Conservation (phyloP, 495 filamentous ascomycete species). For the Penicillium roqueforti region DNA sequence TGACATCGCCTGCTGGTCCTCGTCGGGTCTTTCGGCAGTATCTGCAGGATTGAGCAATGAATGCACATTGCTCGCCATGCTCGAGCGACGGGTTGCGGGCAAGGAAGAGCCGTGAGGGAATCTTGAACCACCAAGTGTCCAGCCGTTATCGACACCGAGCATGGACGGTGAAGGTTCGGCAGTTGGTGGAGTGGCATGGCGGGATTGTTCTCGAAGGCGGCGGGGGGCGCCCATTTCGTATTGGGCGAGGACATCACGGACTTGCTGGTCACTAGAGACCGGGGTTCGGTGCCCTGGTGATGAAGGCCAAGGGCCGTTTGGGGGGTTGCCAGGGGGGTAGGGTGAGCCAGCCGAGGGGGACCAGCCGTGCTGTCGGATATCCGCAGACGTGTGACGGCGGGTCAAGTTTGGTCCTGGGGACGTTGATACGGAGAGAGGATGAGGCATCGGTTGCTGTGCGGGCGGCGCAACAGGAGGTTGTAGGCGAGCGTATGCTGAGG, state of each 20-base stretch:
- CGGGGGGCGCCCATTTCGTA: constrained; percentile 71
- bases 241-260: constrained; percentile 74
- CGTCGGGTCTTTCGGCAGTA: constrained; percentile 66
- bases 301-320: constrained; percentile 71
- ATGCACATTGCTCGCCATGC: constrained; percentile 75
- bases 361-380: constrained; percentile 91
- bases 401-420: constrained; percentile 68
- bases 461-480: constrained; percentile 63
- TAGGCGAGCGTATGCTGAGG: constrained; percentile 60
- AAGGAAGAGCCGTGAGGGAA: constrained; percentile 45
- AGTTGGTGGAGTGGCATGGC: constrained; percentile 68
- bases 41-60: constrained; percentile 82
- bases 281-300: constrained; percentile 66
- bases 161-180: constrained; percentile 46
- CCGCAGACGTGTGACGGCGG: constrained; percentile 90
- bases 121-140: constrained; percentile 49
- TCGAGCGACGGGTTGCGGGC: constrained; percentile 65
- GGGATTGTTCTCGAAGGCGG: constrained; percentile 52
- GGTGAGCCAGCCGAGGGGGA: constrained; percentile 64
- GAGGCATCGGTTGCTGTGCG: constrained; percentile 59
- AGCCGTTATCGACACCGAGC: constrained; percentile 53
- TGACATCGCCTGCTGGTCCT: constrained; percentile 52
- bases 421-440: constrained; percentile 74
- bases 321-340: constrained; percentile 41
- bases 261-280: constrained; percentile 67